These are phyloP conservation scores for Mucor sp. DNA, from an alignment of 371 early-diverging fungal genomes.

Conservation along the genomic window DNA sequence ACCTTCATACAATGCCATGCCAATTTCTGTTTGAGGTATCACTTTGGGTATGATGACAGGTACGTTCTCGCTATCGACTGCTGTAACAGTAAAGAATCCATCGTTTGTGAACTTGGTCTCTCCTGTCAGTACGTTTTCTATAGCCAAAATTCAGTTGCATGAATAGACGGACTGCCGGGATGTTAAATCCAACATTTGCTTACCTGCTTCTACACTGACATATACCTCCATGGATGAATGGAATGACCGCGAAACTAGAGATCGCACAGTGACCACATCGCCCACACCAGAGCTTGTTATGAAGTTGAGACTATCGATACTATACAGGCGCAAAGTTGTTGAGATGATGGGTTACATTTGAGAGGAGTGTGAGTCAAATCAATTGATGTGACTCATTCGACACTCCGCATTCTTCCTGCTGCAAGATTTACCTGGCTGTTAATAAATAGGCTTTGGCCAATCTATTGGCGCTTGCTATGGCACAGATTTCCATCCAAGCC, in stretches of 20 bases:
- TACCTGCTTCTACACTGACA: constrained; percentile 61
- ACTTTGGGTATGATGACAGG: constrained; percentile 50
- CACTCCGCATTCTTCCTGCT: background rate
- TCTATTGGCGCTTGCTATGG: constrained; percentile 66
- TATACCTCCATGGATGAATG: constrained; percentile 66
- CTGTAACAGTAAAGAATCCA: constrained; percentile 62
- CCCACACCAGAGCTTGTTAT: constrained; percentile 57
- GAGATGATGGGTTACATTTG: background rate
- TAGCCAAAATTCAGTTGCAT: background rate
- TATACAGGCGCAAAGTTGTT: background rate
- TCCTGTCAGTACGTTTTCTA: constrained; percentile 61
- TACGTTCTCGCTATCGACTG: constrained; percentile 43
- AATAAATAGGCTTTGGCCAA: constrained; percentile 58
- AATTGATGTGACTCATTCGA: constrained; percentile 11
- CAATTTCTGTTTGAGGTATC: constrained; percentile 46
- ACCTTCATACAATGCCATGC: constrained; percentile 41
- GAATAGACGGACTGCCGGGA: background rate
- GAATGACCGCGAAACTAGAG: constrained; percentile 59
- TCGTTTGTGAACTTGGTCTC: constrained; percentile 64
- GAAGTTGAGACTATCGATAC: constrained; percentile 59
- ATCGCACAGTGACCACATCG: constrained; percentile 62
- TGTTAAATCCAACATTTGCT: background rate
- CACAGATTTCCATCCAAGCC: constrained; percentile 76
- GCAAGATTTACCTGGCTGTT: constrained; percentile 57
- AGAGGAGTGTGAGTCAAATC: background rate